These are phyloP conservation scores for Neurospora tetrasperma DNA, from an alignment of 495 filamentous ascomycete species.

Conservation along the genomic window DNA sequence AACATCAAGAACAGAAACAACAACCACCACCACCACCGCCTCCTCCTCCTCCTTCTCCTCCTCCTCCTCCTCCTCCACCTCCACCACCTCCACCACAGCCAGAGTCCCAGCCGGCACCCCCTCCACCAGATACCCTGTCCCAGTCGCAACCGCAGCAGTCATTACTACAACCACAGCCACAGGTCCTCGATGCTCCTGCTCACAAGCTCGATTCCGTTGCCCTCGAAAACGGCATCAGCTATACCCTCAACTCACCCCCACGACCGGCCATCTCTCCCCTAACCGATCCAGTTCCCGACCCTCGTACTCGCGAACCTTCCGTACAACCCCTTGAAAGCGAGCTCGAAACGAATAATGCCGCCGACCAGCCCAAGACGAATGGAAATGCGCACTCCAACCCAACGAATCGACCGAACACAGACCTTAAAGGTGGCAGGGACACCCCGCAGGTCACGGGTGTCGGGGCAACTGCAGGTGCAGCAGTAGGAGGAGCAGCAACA, in stretches of 20 bases:
- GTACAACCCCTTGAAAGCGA: constrained; percentile 3
- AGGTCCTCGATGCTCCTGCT: not conserved
- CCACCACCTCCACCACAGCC: not conserved
- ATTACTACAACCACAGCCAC: not conserved
- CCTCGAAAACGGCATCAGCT: not conserved
- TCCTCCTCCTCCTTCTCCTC: not conserved
- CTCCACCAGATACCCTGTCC: not conserved
- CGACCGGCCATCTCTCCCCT: constrained; percentile 26
- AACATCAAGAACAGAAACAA: not conserved
- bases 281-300: constrained; percentile 19
- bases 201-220: not conserved
- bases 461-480: not conserved
- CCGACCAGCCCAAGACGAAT: not conserved
- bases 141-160: not conserved
- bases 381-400: not conserved
- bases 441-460: not conserved
- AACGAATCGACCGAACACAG: not conserved
- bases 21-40: not conserved
- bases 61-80: not conserved
- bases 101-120: not conserved
- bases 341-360: not conserved
- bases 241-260: constrained; percentile 17
- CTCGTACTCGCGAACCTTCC: constrained; percentile 19
- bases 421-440: not conserved
- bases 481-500: not conserved